Evolutionary conservation across 768 basidiomycete genomes (phyloP).

Genomic region (Lepiota venenata): DNA sequence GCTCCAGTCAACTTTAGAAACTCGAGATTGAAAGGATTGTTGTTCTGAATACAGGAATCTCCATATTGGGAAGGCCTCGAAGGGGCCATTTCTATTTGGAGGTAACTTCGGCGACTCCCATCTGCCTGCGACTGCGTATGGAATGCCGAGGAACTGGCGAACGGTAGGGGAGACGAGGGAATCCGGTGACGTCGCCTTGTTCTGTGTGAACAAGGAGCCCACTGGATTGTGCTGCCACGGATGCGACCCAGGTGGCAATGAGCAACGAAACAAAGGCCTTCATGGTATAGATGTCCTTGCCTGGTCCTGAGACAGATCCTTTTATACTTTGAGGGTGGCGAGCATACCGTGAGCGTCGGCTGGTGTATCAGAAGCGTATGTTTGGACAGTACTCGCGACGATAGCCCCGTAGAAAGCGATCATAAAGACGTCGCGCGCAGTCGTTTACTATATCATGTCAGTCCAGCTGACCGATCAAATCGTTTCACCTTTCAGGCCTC

Average conservation of each 20-base stretch:
- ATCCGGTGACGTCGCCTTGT: constrained; percentile 30
- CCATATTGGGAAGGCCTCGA: constrained; percentile 27
- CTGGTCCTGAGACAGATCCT: no score
- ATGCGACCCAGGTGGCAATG: not conserved
- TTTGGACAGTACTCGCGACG: no score
- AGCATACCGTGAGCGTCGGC: no score
- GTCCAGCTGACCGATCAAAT: no score
- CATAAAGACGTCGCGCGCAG: no score
- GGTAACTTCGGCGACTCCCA: constrained; percentile 29
- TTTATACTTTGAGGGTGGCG: no score
- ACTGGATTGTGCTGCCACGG: not conserved
- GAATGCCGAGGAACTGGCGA: constrained; percentile 32
- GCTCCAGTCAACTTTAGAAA: constrained; percentile 21
- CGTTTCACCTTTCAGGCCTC: no score
- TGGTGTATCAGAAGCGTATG: no score
- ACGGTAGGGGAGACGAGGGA: constrained; percentile 22
- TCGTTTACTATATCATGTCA: no score
- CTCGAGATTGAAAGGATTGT: constrained; percentile 20
- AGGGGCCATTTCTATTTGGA: constrained; percentile 14
- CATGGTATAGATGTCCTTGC: no score
- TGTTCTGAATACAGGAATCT: constrained; percentile 27
- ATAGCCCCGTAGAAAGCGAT: no score
- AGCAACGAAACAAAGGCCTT: not conserved
- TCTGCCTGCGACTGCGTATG: constrained; percentile 29
- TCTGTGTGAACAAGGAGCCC: constrained; percentile 26